Conservation (phyloP, 768 basidiomycete genomes). For the Phaffia tasmanica region DNA sequence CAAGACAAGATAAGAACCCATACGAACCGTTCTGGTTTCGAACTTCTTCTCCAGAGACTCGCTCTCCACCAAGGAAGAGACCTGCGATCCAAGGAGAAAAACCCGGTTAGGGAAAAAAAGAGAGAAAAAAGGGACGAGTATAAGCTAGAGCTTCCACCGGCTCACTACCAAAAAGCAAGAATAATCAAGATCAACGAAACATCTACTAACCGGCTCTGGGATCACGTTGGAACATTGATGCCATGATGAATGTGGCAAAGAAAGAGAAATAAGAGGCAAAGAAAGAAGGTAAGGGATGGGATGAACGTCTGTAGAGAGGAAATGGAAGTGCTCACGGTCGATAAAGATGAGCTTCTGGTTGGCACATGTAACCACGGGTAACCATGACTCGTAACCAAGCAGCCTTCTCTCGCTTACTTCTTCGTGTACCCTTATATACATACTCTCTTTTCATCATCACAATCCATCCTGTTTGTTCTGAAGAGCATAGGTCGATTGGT, state of each 20-base stretch:
- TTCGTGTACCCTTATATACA: no score
- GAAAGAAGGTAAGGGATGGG: neutral
- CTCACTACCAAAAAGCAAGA: neutral
- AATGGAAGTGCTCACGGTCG: no score
- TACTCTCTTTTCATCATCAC: no score
- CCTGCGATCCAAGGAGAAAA: constrained; percentile 39
- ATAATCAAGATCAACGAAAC: no score
- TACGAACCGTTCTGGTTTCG: constrained; percentile 83
- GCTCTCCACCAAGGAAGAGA: constrained; percentile 84
- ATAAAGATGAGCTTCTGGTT: no score
- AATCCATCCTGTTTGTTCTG: no score
- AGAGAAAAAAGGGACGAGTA: neutral
- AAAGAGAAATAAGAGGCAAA: neutral
- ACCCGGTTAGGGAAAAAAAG: neutral
- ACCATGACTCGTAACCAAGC: no score
- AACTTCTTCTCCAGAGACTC: constrained; percentile 88
- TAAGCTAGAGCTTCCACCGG: neutral
- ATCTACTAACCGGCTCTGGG: constrained; percentile 35
- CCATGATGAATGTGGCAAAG: constrained; percentile 6
- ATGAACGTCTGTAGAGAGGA: no score
- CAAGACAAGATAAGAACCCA: constrained; percentile 27
- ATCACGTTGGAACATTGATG: constrained; percentile 38
- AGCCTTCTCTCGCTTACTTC: no score
- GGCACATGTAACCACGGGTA: no score
- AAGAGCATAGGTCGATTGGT: no score